These are phyloP conservation scores for Suillus paluster DNA, from an alignment of 768 basidiomycete genomes.

Conservation along the genomic window DNA sequence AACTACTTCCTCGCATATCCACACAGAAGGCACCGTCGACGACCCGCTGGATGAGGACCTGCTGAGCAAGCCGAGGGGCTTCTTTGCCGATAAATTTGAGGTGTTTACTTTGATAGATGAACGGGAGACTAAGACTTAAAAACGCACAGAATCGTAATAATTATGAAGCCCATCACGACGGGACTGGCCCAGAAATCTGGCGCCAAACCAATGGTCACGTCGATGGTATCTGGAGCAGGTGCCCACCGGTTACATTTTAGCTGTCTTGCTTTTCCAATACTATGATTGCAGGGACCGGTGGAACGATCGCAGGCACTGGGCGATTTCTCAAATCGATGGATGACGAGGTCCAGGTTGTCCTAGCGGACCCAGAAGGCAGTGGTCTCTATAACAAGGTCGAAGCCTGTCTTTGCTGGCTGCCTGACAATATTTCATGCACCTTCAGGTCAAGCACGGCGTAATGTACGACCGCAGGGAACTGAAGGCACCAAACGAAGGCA, in stretches of 20 bases:
- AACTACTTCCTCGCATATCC: conserved; percentile 50
- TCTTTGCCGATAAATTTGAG: conserved; percentile 98
- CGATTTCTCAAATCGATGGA: conserved; percentile 79
- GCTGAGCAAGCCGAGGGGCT: conserved; percentile 67
- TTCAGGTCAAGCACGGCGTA: conserved; percentile 84
- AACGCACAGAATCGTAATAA: conserved; percentile 78
- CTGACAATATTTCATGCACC: background rate
- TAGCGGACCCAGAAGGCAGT: conserved; percentile 93
- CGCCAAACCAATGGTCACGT: conserved; percentile 84
- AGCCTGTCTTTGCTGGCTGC: background rate
- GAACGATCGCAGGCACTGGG: conserved; percentile 89
- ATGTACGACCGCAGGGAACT: conserved; percentile 92
- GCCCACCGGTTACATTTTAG: conserved; percentile 10
- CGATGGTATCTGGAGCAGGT: conserved; percentile 90
- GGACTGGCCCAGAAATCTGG: conserved; percentile 96
- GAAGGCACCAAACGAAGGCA: conserved; percentile 93
- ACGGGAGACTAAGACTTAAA: background rate
- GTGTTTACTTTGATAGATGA: conserved; percentile 27
- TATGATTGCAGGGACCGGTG: conserved; percentile 78
- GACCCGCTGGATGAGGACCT: conserved; percentile 48
- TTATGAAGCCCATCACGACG: conserved; percentile 83
- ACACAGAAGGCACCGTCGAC: conserved; percentile 31
- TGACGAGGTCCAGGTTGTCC: conserved; percentile 64
- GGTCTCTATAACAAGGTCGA: conserved; percentile 91
- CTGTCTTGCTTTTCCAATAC: background rate